Evolutionary conservation across 345 rosid species (phyloP), one percentile per base, ranked within the genome.

Genomic region (Salix caprea): DNA sequence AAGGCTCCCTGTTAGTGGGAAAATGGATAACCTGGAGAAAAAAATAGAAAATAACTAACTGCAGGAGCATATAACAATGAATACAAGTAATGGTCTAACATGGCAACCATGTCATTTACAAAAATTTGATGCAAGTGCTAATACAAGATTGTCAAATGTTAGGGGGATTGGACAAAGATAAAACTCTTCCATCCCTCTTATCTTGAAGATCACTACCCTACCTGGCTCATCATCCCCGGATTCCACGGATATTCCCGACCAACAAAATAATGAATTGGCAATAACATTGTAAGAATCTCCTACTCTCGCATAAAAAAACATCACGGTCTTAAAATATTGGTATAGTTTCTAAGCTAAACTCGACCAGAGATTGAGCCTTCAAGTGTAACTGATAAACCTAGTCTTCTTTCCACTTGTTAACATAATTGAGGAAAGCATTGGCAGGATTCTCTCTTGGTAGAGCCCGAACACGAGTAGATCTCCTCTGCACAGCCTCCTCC

Each of bases 351-450:
- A 23, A 44, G 42, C 54, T 19, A 48, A 61, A 34, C 7, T 14
- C 8, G 19, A 7, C 10, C 28, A 24, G 7, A 56, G 39, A 28
- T 1, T 1, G 46, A 19, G 13, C 36, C n/a, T 44, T 44, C 16
- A 13, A 44, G 13, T 44, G 4, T 44, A 44, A 44, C 16, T 44
- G 16, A 11, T 2, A 12, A 44, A 7, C 34, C 1, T 81, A 89
- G 36, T 96, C 98, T 83, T 90, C 97, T 87, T 90, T 93, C 98
- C 95, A 92, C 89, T 86, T 91, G 91, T 96, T 96, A 69, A 87
- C 91, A 52, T 96, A 96, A 84, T 89, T 86, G 60, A 88, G 86
- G 86, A 87, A 91, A 79, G 94, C 88, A 80, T 82, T 88, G 10
- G 92, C 94, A 75, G 94, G 91, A 76, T 88, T 96, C 80, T 92